Conservation (phyloP, 2,329 filamentous ascomycete genomes). For the Sphaceloma murrayae region DNA sequence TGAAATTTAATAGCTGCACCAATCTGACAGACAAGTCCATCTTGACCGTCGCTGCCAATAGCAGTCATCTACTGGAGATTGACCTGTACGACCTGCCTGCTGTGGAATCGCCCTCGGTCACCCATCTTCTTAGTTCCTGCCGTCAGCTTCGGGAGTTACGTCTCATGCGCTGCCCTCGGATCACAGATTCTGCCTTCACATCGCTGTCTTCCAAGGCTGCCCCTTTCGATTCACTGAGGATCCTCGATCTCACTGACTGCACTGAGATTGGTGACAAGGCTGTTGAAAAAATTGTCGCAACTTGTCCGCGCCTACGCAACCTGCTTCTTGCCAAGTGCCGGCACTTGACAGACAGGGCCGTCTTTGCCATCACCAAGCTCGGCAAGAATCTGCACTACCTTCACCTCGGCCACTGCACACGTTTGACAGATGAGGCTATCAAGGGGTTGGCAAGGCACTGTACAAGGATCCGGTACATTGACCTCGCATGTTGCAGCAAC, state of each 20-base stretch:
- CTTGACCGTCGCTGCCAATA: conserved; percentile 75
- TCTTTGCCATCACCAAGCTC: conserved; percentile 75
- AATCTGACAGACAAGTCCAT: conserved; percentile 76
- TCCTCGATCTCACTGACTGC: conserved; percentile 88
- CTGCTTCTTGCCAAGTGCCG: conserved; percentile 90
- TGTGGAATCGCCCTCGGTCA: conserved; percentile 76
- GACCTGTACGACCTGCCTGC: conserved; percentile 79
- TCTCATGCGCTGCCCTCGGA: conserved; percentile 71
- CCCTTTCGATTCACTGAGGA: conserved; percentile 74
- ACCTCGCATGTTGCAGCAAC: conserved; percentile 85
- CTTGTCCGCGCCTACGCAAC: conserved; percentile 81
- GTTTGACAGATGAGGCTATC: conserved; percentile 84
- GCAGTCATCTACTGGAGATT: conserved; percentile 89
- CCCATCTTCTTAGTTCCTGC: conserved; percentile 66
- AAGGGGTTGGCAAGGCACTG: conserved; percentile 73
- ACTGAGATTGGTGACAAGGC: conserved; percentile 73
- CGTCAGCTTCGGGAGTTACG: conserved; percentile 82
- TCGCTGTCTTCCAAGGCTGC: conserved; percentile 57
- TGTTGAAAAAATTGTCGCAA: conserved; percentile 76
- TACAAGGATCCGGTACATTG: conserved; percentile 93
- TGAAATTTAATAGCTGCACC: conserved; percentile 90
- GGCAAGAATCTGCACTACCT: conserved; percentile 97
- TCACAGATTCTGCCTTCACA: conserved; percentile 83
- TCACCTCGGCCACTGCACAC: conserved; percentile 83
- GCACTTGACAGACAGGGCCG: conserved; percentile 80